phyloP scores from a whole-genome alignment of 2,329 filamentous ascomycete genomes.

The Penicillium corylophilum region DNA sequence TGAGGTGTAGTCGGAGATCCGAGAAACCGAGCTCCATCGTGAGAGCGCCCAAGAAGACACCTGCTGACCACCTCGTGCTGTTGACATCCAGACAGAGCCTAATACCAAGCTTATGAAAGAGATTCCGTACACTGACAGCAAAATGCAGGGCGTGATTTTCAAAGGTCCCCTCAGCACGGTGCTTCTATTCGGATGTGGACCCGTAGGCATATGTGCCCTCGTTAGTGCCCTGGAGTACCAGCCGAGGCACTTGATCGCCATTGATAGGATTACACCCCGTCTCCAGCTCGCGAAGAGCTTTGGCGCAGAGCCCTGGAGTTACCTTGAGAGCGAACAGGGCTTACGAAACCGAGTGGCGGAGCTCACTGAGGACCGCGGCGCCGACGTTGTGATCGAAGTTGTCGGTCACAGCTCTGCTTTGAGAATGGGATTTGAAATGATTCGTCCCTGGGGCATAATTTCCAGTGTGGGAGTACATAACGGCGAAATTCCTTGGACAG shows the following conservation, averaged over 20 bases:
- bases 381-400: constrained; percentile 78
- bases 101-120: background rate
- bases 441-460: constrained; percentile 69
- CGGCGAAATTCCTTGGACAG: constrained; percentile 65
- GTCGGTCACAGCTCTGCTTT: constrained; percentile 68
- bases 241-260: constrained; percentile 71
- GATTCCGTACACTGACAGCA: background rate
- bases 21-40: background rate
- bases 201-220: constrained; percentile 79
- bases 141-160: constrained; percentile 85
- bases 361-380: constrained; percentile 73
- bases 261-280: constrained; percentile 73
- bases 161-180: constrained; percentile 65
- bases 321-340: constrained; percentile 61
- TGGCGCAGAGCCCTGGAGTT: constrained; percentile 80
- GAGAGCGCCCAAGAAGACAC: background rate
- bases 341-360: constrained; percentile 61
- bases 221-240: constrained; percentile 69
- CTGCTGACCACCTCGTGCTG: background rate
- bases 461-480: constrained; percentile 75
- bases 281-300: constrained; percentile 68
- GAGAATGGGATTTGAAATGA: constrained; percentile 67
- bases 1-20: background rate
- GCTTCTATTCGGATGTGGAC: constrained; percentile 77
- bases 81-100: background rate